Percentiles rank a stretch among this genome's conserved stretches.
phyloP scores from a whole-genome alignment of 768 basidiomycete genomes.

The Termitomyces sp. region DNA sequence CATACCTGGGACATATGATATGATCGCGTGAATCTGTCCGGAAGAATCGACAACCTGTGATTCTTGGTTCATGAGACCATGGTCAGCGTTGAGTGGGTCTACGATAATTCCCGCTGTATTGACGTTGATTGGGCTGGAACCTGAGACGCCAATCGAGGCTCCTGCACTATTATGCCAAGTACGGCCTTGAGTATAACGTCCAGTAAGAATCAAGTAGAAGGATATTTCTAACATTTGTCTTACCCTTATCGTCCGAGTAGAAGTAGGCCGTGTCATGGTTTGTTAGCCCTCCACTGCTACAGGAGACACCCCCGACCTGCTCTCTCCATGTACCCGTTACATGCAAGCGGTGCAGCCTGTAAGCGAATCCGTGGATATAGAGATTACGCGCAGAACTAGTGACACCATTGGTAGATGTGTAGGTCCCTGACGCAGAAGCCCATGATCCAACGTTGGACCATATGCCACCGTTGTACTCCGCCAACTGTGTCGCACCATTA shows the following conservation, averaged over 20 bases:
- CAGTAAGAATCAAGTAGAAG: not conserved
- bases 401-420: slow-evolving; percentile 36
- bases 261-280: slow-evolving; percentile 45
- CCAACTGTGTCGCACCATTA: slow-evolving; percentile 41
- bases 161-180: slow-evolving; percentile 42
- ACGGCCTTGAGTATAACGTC: slow-evolving; percentile 24
- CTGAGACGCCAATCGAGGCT: slow-evolving; percentile 32
- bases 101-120: slow-evolving; percentile 39
- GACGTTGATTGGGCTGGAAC: slow-evolving; percentile 35
- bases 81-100: slow-evolving; percentile 40
- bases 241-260: slow-evolving; percentile 42
- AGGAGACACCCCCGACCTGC: slow-evolving; percentile 35
- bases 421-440: slow-evolving; percentile 39
- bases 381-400: slow-evolving; percentile 37
- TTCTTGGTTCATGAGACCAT: slow-evolving; percentile 50
- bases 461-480: slow-evolving; percentile 34
- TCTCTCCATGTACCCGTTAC: slow-evolving; percentile 47
- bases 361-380: slow-evolving; percentile 45
- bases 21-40: slow-evolving; percentile 40
- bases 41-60: slow-evolving; percentile 41
- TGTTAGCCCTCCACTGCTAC: slow-evolving; percentile 37
- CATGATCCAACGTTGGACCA: slow-evolving; percentile 44
- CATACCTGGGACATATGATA: slow-evolving; percentile 44
- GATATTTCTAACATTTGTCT: not conserved
- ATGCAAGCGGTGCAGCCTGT: slow-evolving; percentile 30